Conservation (phyloP, 139 green algal species). For the Yamagishiella unicocca region DNA sequence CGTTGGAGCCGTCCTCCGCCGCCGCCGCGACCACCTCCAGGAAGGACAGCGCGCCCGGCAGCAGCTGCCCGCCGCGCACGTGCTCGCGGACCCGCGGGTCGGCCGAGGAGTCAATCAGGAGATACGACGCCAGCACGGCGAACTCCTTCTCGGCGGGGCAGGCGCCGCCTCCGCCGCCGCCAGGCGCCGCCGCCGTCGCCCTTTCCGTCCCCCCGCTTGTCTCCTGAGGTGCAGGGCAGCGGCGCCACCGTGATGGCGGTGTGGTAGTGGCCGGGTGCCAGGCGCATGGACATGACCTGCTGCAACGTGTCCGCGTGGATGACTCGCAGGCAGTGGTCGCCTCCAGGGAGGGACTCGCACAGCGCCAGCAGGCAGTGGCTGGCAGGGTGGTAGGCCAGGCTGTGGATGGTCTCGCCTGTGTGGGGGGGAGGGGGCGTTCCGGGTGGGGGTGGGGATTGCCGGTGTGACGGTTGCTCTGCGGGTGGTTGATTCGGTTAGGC, state of each 20-base stretch:
- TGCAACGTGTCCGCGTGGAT: conserved; percentile 51
- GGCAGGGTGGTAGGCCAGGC: conserved; percentile 43
- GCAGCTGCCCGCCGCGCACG: neutral
- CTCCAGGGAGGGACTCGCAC: conserved; percentile 14
- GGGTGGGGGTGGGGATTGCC: neutral
- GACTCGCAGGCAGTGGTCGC: conserved; percentile 43
- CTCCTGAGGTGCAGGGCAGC: conserved; percentile 31
- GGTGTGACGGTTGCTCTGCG: neutral
- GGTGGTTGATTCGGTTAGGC: neutral
- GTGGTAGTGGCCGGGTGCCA: conserved; percentile 31
- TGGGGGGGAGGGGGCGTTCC: neutral
- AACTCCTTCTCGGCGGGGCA: conserved; percentile 32
- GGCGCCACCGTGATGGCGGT: neutral
- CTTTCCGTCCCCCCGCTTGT: neutral
- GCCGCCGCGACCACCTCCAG: conserved; percentile 15
- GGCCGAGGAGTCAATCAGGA: neutral
- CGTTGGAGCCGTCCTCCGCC: neutral
- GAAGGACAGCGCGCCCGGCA: conserved; percentile 46
- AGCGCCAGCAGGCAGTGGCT: conserved; percentile 46
- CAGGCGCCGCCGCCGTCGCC: neutral
- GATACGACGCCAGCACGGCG: conserved; percentile 45
- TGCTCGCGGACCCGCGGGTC: neutral
- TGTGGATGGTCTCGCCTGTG: conserved; percentile 53
- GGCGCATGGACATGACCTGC: conserved; percentile 27
- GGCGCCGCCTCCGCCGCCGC: neutral